These are phyloP conservation scores for Capronia coronata DNA, from an alignment of 2,329 filamentous ascomycete species.

Conservation along the genomic window DNA sequence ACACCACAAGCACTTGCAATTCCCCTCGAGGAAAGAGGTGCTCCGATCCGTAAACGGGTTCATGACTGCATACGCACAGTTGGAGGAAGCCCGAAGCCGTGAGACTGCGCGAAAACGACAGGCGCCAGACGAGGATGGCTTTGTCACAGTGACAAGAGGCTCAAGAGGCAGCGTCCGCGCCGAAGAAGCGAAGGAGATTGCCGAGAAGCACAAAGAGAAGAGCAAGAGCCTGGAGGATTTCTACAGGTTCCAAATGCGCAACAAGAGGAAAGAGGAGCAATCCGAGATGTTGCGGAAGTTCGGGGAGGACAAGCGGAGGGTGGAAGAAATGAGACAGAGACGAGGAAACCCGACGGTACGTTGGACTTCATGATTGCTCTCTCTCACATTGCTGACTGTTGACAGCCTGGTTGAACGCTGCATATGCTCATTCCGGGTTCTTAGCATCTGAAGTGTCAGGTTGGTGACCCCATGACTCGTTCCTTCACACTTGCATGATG, in stretches of 20 bases:
- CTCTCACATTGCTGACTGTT: neutral
- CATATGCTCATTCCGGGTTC: neutral
- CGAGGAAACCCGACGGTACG: constrained; percentile 52
- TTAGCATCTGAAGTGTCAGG: neutral
- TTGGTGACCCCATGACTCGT: neutral
- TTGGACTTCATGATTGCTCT: neutral
- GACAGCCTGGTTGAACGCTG: neutral
- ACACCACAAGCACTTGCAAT: constrained; percentile 66
- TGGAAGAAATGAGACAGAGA: constrained; percentile 63
- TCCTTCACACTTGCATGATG: constrained; percentile 10
- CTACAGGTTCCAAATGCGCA: constrained; percentile 75
- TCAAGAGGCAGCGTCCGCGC: constrained; percentile 65
- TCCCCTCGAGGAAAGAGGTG: constrained; percentile 61
- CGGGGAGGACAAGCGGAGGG: constrained; percentile 66
- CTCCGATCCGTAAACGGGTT: constrained; percentile 74
- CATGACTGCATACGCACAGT: constrained; percentile 68
- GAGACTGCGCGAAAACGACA: constrained; percentile 60
- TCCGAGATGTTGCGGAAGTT: constrained; percentile 63
- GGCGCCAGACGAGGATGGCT: constrained; percentile 89
- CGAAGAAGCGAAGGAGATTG: constrained; percentile 59
- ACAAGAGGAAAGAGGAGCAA: constrained; percentile 71
- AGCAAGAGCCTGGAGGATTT: constrained; percentile 63
- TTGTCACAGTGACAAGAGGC: constrained; percentile 81
- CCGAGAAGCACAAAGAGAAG: constrained; percentile 56
- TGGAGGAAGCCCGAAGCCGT: constrained; percentile 59